Conservation (phyloP, 2,329 filamentous ascomycete species). For the Falciphora oryzae region DNA sequence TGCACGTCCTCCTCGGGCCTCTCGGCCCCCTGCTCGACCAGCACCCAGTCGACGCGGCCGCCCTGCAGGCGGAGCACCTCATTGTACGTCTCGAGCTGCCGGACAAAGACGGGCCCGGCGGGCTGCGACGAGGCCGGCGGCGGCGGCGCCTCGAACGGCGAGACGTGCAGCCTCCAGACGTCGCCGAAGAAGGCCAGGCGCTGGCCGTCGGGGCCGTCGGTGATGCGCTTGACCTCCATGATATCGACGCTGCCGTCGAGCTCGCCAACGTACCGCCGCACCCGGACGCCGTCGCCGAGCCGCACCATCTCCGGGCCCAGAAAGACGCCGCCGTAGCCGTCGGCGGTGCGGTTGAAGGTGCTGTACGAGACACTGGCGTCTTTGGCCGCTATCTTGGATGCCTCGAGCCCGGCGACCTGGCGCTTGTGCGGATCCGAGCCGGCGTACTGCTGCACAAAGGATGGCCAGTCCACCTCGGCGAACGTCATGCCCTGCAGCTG, state of each 20-base stretch:
- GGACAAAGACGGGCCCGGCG: slow-evolving; percentile 20
- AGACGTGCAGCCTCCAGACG: slow-evolving; percentile 15
- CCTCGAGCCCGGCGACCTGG: slow-evolving; percentile 27
- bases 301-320: slow-evolving; percentile 30
- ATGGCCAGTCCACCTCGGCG: slow-evolving; percentile 24
- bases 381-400: slow-evolving; percentile 31
- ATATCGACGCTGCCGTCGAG: slow-evolving; percentile 17
- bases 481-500: slow-evolving; percentile 22
- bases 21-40: slow-evolving; percentile 7
- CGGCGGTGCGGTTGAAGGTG: slow-evolving; percentile 22
- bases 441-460: slow-evolving; percentile 16
- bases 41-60: slow-evolving; percentile 7
- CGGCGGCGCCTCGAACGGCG: slow-evolving; percentile 4
- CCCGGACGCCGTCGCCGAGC: slow-evolving; percentile 28
- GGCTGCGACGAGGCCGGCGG: slow-evolving; percentile 11
- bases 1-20: slow-evolving; percentile 6
- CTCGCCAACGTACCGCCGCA: slow-evolving; percentile 15
- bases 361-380: slow-evolving; percentile 30
- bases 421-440: slow-evolving; percentile 12
- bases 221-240: slow-evolving; percentile 25
- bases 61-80: slow-evolving; percentile 11
- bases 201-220: slow-evolving; percentile 11
- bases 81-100: slow-evolving; percentile 19
- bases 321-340: slow-evolving; percentile 27
- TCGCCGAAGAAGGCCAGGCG: slow-evolving; percentile 22